These are phyloP conservation scores for Yamadazyma diddensiae DNA, from an alignment of 1,139 yeast species.

Conservation along the genomic window DNA sequence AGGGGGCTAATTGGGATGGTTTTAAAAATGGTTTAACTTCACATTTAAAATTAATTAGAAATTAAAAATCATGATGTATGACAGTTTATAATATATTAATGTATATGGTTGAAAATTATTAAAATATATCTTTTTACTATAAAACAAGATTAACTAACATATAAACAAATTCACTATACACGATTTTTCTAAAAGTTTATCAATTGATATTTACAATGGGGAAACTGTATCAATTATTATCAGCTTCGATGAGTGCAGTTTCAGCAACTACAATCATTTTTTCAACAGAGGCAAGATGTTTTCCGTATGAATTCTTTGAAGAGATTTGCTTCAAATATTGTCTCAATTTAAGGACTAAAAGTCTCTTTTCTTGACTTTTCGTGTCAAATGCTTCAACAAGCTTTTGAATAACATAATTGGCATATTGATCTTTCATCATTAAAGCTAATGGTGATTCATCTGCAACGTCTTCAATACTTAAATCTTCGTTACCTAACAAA, in stretches of 20 bases:
- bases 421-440: conserved; percentile 98
- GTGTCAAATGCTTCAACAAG: conserved; percentile 75
- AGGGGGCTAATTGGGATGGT: conserved; percentile 11
- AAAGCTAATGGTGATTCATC: conserved; percentile 65
- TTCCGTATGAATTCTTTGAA: conserved; percentile 60
- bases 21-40: conserved; percentile 8
- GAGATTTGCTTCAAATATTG: conserved; percentile 60
- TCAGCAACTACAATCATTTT: conserved; percentile 62
- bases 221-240: conserved; percentile 14
- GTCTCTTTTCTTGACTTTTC: conserved; percentile 60
- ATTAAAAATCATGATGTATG: no score
- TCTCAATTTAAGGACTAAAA: conserved; percentile 59
- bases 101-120: no score
- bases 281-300: conserved; percentile 85
- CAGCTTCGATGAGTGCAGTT: conserved; percentile 45
- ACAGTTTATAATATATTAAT: no score
- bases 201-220: conserved; percentile 4
- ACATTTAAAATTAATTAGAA: conserved; percentile 6
- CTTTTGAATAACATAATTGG: conserved; percentile 94
- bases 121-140: conserved; percentile 9
- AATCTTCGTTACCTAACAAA: conserved; percentile 47
- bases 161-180: conserved; percentile 14
- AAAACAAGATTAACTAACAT: conserved; percentile 14
- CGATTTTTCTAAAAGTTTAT: conserved; percentile 4
- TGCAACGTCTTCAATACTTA: conserved; percentile 41